Evolutionary conservation across 495 filamentous ascomycete species (phyloP).

Genomic region (Daldinia grandis): DNA sequence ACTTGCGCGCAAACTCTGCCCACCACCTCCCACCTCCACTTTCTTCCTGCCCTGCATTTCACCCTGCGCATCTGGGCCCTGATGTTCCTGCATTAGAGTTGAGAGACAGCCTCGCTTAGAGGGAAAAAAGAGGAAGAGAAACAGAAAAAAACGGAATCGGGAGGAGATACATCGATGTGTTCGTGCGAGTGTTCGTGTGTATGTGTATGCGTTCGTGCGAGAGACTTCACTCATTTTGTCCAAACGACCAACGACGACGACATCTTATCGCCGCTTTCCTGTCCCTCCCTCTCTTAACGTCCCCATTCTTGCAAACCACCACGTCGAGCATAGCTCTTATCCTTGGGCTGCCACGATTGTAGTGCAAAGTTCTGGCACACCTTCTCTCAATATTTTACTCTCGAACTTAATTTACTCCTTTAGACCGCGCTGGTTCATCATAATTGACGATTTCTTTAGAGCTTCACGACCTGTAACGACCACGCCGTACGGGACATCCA

Average conservation of each 20-base stretch:
- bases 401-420: slow-evolving; percentile 31
- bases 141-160: slow-evolving; percentile 14
- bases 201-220: slow-evolving; percentile 36
- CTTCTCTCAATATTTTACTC: slow-evolving; percentile 13
- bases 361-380: slow-evolving; percentile 16
- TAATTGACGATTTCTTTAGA: slow-evolving; percentile 37
- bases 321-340: slow-evolving; percentile 14
- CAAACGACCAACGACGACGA: slow-evolving; percentile 43
- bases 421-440: slow-evolving; percentile 12
- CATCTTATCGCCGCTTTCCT: slow-evolving; percentile 27
- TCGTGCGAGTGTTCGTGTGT: slow-evolving; percentile 23
- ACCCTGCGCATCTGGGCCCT: slow-evolving; percentile 47
- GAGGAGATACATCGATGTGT: slow-evolving; percentile 28
- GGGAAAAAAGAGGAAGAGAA: slow-evolving; percentile 14
- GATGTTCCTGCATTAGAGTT: slow-evolving; percentile 55
- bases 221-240: slow-evolving; percentile 33
- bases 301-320: slow-evolving; percentile 16
- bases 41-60: slow-evolving; percentile 40
- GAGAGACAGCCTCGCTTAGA: slow-evolving; percentile 41
- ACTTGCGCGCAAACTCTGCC: slow-evolving; percentile 45
- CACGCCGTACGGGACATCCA: slow-evolving; percentile 33
- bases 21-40: slow-evolving; percentile 39
- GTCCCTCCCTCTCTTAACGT: slow-evolving; percentile 8
- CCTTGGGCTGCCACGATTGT: slow-evolving; percentile 22
- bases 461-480: slow-evolving; percentile 42